Evolutionary conservation across 805 yeast genomes (phyloP).

Genomic region (Zygotorulaspora sp.): DNA sequence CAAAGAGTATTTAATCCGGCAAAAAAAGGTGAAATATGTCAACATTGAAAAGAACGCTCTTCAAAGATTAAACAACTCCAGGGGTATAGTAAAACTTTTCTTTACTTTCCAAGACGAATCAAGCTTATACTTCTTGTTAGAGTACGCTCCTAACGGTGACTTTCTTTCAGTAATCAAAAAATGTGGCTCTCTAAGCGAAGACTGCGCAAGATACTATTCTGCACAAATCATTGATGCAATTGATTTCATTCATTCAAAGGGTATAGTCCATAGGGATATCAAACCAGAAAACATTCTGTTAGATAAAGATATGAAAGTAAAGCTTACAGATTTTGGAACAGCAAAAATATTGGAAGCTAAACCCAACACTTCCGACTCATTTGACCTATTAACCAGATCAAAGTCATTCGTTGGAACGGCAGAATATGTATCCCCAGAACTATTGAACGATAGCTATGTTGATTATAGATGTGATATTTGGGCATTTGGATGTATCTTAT

Average conservation of each 20-base stretch:
- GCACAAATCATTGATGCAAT: conserved; percentile 75
- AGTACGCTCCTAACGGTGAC: conserved; percentile 79
- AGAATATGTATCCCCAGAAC: conserved; percentile 78
- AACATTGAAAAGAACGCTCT: conserved; percentile 78
- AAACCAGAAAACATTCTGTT: conserved; percentile 78
- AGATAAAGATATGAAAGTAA: conserved; percentile 55
- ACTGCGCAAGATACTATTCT: conserved; percentile 59
- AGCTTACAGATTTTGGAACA: conserved; percentile 81
- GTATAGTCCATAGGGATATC: conserved; percentile 75
- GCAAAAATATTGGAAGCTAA: conserved; percentile 62
- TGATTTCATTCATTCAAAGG: conserved; percentile 65
- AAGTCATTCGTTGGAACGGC: conserved; percentile 85
- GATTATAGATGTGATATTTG: conserved; percentile 96
- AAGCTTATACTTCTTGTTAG: conserved; percentile 68
- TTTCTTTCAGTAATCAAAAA: conserved; percentile 61
- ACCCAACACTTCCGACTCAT: conserved; percentile 40
- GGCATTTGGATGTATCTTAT: conserved; percentile 96
- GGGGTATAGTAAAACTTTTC: conserved; percentile 62
- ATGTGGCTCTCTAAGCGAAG: conserved; percentile 67
- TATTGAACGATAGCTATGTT: conserved; percentile 68
- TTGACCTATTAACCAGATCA: conserved; percentile 64
- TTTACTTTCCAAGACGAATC: conserved; percentile 78
- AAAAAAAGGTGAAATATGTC: conserved; percentile 79
- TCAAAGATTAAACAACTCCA: conserved; percentile 56
- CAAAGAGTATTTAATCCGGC: conserved; percentile 72